Percentiles rank a stretch among this genome's conserved stretches.
Conservation (phyloP, 495 filamentous ascomycete genomes). For the Penicillium flavigenum region DNA sequence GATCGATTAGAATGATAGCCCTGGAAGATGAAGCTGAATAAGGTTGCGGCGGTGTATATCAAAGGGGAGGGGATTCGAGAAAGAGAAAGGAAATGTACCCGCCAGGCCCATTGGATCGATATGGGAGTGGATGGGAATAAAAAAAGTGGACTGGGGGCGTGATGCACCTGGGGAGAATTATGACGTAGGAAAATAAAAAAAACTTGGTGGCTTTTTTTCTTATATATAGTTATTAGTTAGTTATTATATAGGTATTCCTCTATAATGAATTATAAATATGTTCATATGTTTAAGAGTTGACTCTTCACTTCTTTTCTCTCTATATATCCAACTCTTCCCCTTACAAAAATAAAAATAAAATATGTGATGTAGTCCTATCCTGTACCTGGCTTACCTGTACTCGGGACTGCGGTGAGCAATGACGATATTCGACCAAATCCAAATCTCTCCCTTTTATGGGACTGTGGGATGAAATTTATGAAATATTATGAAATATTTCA, state of each 20-base stretch:
- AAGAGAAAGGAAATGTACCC: conserved; percentile 22
- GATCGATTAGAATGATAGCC: conserved; percentile 12
- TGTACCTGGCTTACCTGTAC: conserved; percentile 4
- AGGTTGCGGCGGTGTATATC: conserved; percentile 28
- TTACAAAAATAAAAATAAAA: background rate
- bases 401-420: background rate
- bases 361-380: background rate
- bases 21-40: conserved; percentile 1
- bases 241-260: too few species aligned
- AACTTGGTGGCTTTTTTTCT: conserved; percentile 1
- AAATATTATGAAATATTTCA: background rate
- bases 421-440: background rate
- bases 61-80: conserved; percentile 12
- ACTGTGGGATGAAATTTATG: background rate
- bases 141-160: conserved; percentile 32
- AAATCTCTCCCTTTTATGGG: background rate
- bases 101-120: conserved; percentile 34
- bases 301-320: too few species aligned
- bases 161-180: conserved; percentile 33
- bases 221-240: background rate
- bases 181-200: conserved; percentile 36
- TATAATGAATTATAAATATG: background rate
- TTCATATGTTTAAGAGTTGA: background rate
- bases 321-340: background rate
- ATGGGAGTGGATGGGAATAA: conserved; percentile 22